Percentiles rank a stretch among this genome's conserved stretches.
Conservation (phyloP, 1,139 yeast genomes). For the Suhomyces yuchorum region DNA sequence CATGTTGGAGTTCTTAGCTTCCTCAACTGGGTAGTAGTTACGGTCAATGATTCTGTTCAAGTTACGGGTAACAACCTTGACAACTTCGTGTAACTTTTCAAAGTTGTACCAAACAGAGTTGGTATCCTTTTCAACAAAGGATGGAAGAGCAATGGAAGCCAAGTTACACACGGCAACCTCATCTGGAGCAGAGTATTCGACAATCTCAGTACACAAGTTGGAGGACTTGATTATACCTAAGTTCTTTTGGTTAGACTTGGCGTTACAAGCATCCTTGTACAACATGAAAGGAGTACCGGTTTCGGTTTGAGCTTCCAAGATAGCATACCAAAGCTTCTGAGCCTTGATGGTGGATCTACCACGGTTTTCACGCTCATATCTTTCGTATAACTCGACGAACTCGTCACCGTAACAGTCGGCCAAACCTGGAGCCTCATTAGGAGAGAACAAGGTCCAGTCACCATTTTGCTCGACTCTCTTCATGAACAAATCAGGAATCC, state of each 20-base stretch:
- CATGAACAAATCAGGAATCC: slow-evolving; percentile 76
- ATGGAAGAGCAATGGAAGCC: slow-evolving; percentile 84
- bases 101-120: slow-evolving; percentile 49
- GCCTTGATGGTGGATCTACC: slow-evolving; percentile 78
- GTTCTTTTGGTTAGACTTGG: slow-evolving; percentile 82
- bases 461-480: slow-evolving; percentile 77
- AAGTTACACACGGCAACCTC: slow-evolving; percentile 92
- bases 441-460: slow-evolving; percentile 86
- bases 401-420: slow-evolving; percentile 81
- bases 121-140: slow-evolving; percentile 54
- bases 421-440: slow-evolving; percentile 85
- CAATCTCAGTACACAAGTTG: slow-evolving; percentile 87
- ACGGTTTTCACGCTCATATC: slow-evolving; percentile 70
- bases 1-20: slow-evolving; percentile 54
- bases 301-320: slow-evolving; percentile 86
- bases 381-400: slow-evolving; percentile 68
- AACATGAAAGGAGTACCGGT: slow-evolving; percentile 93
- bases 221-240: slow-evolving; percentile 86
- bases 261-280: slow-evolving; percentile 85
- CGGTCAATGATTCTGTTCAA: slow-evolving; percentile 60
- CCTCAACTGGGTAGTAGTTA: slow-evolving; percentile 57
- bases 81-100: slow-evolving; percentile 54
- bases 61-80: slow-evolving; percentile 56
- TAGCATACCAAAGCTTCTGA: slow-evolving; percentile 85
- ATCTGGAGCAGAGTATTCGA: slow-evolving; percentile 83